Evolutionary conservation across 495 filamentous ascomycete species (phyloP), one percentile per base, ranked within the genome.

Genomic region (Achaetomiella virescens): DNA sequence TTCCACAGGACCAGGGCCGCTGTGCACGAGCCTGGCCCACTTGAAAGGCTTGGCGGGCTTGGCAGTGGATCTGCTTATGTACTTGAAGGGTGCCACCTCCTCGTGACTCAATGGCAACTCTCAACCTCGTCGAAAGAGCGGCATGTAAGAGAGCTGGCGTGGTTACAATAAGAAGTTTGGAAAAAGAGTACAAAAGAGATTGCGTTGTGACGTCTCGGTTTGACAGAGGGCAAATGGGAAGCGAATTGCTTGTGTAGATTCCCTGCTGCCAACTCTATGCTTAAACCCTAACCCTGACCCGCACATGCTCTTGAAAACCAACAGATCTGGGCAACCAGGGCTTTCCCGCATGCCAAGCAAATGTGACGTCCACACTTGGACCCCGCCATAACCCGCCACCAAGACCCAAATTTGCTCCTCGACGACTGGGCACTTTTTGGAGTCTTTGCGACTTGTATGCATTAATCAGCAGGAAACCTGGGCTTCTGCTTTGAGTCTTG

Each of bases 351-450:
- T 55, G 60, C 62, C 65, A 66, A 64, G 58, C 27, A 41, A 37
- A 47, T 58, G 64, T 65, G 62, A 62, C 63, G 61, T 64, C 57
- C 59, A 61, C 49, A 55, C 36, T 33, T 42, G 46, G 42, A 55
- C 60, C 63, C 60, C 61, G 48, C 50, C 33, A 55, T 54, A 54
- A 59, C 62, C 61, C 60, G 65, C 65, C 65, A 68, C 65, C 55
- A 59, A 48, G 27, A 5, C 27, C 27, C 27, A 68, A 64, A 58
- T 59, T 62, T 58, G 58, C 35, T 27, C 47, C 2, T 8, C 11
- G 7, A 14, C 48, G 38, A 47, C 49, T 38, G 25, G 46, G 17
- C 8, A 37, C 8, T 25, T 43, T 52, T 15, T 38, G 4, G 15
- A 8, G 18, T 36, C 38, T 37, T 3, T 10, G 10, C n/a, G 27